Conservation (phyloP, 176 grass and related monocot species). For the Ensete ventricosum region DNA sequence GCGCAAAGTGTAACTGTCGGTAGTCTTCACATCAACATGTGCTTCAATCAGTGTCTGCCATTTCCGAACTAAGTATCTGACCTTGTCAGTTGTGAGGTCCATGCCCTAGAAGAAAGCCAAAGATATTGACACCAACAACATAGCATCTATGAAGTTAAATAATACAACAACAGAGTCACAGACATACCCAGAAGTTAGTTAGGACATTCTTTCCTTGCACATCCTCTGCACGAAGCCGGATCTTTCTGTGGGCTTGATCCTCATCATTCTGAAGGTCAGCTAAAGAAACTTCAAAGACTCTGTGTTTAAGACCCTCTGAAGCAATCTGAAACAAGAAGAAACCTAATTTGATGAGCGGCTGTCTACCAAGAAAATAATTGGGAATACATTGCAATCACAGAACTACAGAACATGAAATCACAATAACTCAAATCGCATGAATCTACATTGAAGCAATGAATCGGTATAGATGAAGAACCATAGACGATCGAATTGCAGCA, state of each 20-base stretch:
- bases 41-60: slow-evolving; percentile 77
- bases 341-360: too few species aligned
- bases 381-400: too few species aligned
- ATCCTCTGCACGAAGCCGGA: slow-evolving; percentile 69
- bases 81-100: slow-evolving; percentile 56
- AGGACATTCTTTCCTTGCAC: slow-evolving; percentile 69
- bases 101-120: slow-evolving; percentile 30
- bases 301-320: slow-evolving; percentile 72
- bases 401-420: too few species aligned
- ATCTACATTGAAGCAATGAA: too few species aligned
- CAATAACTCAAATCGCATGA: too few species aligned
- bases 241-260: slow-evolving; percentile 64
- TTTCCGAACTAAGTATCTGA: slow-evolving; percentile 61
- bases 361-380: too few species aligned
- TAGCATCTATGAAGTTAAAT: background rate
- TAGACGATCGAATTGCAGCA: too few species aligned
- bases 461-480: too few species aligned
- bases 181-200: slow-evolving; percentile 67
- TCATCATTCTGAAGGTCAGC: slow-evolving; percentile 71
- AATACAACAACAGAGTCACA: background rate
- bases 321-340: slow-evolving; percentile 39
- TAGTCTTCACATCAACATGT: slow-evolving; percentile 69
- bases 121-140: background rate
- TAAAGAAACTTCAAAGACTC: slow-evolving; percentile 67
- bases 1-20: slow-evolving; percentile 55